phyloP scores from a whole-genome alignment of 305 asterid genomes.

The Fraxinus ornus region DNA sequence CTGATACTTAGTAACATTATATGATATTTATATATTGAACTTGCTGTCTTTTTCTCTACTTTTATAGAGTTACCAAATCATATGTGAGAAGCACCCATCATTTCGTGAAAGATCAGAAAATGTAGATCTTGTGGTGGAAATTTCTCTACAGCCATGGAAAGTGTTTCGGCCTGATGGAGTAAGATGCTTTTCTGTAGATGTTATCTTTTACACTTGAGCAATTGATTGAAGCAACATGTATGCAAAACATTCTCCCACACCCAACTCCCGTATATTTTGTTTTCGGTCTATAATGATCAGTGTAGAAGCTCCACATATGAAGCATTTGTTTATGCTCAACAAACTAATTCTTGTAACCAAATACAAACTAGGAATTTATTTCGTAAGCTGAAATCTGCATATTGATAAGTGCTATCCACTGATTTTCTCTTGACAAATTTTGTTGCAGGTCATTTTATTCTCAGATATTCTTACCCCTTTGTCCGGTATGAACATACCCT shows the following conservation, averaged over 20 bases:
- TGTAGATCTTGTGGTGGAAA: conserved; percentile 97
- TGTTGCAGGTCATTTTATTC: conserved; percentile 80
- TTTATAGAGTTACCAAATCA: conserved; percentile 81
- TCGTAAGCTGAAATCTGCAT: neutral
- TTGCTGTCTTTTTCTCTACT: conserved; percentile 23
- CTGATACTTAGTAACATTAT: neutral
- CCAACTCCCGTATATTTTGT: neutral
- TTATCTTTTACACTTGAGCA: neutral
- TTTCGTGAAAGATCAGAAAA: conserved; percentile 97
- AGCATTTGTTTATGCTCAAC: neutral
- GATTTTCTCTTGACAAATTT: conserved; percentile 3
- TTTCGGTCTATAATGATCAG: neutral
- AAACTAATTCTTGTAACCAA: neutral
- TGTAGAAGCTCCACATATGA: neutral
- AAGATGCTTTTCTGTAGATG: conserved; percentile 30
- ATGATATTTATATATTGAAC: conserved; percentile 16
- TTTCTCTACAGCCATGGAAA: conserved; percentile 96
- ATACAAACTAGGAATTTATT: neutral
- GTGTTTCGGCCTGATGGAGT: conserved; percentile 96
- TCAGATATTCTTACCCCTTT: conserved; percentile 99
- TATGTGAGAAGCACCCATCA: conserved; percentile 92
- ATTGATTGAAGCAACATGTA: neutral
- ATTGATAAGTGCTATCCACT: neutral
- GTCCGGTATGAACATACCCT: conserved; percentile 95
- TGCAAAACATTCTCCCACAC: neutral